Base-by-base conservation (phyloP, 345 rosid species). In the Eucalyptus pumila region DNA sequence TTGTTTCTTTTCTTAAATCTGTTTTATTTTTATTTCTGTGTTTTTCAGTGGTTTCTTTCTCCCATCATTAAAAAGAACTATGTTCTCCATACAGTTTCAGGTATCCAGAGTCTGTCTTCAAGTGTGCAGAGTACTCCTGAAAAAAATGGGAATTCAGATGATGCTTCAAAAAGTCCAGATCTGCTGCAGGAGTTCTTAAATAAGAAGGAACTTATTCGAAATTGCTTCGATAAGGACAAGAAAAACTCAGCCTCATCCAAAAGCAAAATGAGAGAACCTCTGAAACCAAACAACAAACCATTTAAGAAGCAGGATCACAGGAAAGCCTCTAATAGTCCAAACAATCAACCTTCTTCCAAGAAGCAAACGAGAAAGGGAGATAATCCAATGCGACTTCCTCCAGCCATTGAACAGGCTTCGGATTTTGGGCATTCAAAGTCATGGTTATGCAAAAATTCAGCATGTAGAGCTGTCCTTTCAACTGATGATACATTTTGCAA, bases 401-500 rank as follows among this genome's bases (percentile, higher is more conserved):
- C 92, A 16, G 87, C 94, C 87, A 65, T 91, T 45, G 95, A 94
- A 91, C 92, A 90, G 87, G 88, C 93, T 85, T 86, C 92, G 9
- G 95, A 93, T 88, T 90, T 91, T 90, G 95, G 94, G 80, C 88
- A 89, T 89, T 93, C 93, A 50, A 92, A 89, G 85, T 92, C 96
- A 12, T 97, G 97, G 97, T 93, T 96, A 91, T 92, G 96, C 83
- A 96, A 94, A 93, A 96, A 96, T 88, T 92, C 93, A 86, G 95
- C 96, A 17, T 96, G 98, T 88, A 92, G 95, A 87, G 98, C 96
- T 76, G 86, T 91, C 80, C 91, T 95, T 26, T 93, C 96, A 87
- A 89, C 91, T 50, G 96, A 94, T 52, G 98, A 96, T 89, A 92
- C 96, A 54, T 98, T 97, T 90, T 98, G 99, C 95, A 96, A 91